Conservation (phyloP, 2,329 filamentous ascomycete species). For the Stagonosporopsis tanaceti region DNA sequence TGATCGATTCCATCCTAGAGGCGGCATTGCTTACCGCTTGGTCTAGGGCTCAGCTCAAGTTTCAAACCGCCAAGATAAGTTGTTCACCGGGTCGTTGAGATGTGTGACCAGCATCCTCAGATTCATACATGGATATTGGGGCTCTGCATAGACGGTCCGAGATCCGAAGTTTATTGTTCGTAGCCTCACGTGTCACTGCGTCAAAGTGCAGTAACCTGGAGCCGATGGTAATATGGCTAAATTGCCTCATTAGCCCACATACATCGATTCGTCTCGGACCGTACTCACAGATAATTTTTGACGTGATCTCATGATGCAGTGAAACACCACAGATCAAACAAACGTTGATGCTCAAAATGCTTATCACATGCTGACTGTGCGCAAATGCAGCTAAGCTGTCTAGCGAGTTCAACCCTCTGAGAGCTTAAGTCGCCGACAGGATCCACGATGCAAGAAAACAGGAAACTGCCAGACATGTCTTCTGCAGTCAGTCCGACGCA, state of each 20-base stretch:
- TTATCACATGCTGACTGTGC: background rate
- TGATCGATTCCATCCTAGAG: background rate
- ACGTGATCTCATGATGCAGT: slow-evolving; percentile 16
- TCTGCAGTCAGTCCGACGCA: background rate
- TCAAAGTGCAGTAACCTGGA: slow-evolving; percentile 18
- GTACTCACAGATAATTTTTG: background rate
- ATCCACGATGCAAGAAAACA: background rate
- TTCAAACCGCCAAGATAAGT: slow-evolving; percentile 7
- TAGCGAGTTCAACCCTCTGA: background rate
- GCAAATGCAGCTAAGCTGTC: background rate
- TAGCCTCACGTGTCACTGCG: slow-evolving; percentile 17
- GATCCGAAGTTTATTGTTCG: slow-evolving; percentile 15
- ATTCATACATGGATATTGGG: slow-evolving; percentile 20
- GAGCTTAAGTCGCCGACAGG: too few relatives aligned
- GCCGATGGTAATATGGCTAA: slow-evolving; percentile 24
- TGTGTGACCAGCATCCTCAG: slow-evolving; percentile 11
- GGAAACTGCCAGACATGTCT: background rate
- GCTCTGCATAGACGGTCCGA: slow-evolving; percentile 18
- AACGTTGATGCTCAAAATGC: background rate
- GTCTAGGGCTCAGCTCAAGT: slow-evolving; percentile 9
- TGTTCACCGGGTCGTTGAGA: slow-evolving; percentile 2
- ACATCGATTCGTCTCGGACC: slow-evolving; percentile 8
- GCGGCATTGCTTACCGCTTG: background rate
- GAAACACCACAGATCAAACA: background rate
- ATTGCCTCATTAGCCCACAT: slow-evolving; percentile 18